phyloP scores from a whole-genome alignment of 768 basidiomycete species.

The Termitomyces eurrhizus region DNA sequence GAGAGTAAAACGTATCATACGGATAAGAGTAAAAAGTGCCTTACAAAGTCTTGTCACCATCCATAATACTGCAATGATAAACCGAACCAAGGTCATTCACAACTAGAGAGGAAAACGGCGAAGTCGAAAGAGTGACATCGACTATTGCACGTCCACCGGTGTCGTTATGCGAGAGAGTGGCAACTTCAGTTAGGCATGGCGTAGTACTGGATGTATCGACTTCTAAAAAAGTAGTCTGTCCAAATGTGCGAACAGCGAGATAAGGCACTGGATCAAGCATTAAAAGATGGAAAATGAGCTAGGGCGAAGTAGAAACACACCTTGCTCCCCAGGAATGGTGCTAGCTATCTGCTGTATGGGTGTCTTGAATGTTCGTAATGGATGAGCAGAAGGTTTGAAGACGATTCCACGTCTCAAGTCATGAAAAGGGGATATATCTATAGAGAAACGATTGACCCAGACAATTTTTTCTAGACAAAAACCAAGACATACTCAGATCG shows the following conservation, averaged over 20 bases:
- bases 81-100: constrained; percentile 52
- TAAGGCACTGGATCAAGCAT: constrained; percentile 20
- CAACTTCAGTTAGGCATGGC: constrained; percentile 27
- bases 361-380: constrained; percentile 51
- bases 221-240: constrained; percentile 37
- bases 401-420: constrained; percentile 24
- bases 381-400: constrained; percentile 38
- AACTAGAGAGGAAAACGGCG: constrained; percentile 31
- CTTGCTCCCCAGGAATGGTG: constrained; percentile 15
- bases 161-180: constrained; percentile 35
- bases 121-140: constrained; percentile 42
- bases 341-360: constrained; percentile 63
- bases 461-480: not conserved
- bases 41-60: constrained; percentile 37
- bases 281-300: not conserved
- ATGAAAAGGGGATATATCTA: constrained; percentile 22
- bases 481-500: constrained; percentile 53
- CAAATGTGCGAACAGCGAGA: constrained; percentile 45
- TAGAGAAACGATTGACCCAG: not conserved
- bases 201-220: constrained; percentile 17
- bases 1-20: not conserved
- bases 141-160: constrained; percentile 36
- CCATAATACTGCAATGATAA: constrained; percentile 39
- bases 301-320: constrained; percentile 1
- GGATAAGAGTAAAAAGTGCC: constrained; percentile 12